phyloP scores from a whole-genome alignment of 352 stramenopile genomes.

The Phytophthora nicotianae region DNA sequence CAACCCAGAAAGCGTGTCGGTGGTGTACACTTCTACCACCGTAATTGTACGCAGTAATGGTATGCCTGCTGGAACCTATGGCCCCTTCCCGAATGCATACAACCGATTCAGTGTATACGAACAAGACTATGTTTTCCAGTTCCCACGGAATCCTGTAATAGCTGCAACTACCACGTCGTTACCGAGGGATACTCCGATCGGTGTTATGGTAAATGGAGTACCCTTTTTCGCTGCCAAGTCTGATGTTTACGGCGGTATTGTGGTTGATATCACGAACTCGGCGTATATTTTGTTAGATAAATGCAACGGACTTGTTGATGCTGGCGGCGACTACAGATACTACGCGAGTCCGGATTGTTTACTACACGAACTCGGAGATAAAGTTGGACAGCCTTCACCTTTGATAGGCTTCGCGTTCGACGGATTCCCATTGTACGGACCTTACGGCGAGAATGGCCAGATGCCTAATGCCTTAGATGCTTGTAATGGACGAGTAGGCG shows the following conservation, averaged over 20 bases:
- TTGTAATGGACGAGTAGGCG: slow-evolving; percentile 67
- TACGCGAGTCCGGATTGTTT: slow-evolving; percentile 75
- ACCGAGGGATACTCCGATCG: slow-evolving; percentile 49
- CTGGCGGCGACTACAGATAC: slow-evolving; percentile 73
- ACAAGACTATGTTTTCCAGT: slow-evolving; percentile 72
- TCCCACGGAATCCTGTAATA: slow-evolving; percentile 51
- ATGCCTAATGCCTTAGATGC: slow-evolving; percentile 60
- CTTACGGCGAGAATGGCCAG: slow-evolving; percentile 51
- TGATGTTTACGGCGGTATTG: slow-evolving; percentile 40
- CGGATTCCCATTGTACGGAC: slow-evolving; percentile 77
- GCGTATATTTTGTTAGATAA: slow-evolving; percentile 63
- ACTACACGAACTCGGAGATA: slow-evolving; percentile 46
- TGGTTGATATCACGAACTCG: slow-evolving; percentile 45
- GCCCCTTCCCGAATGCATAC: slow-evolving; percentile 73
- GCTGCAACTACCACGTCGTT: slow-evolving; percentile 34
- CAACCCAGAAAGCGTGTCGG: slow-evolving; percentile 51
- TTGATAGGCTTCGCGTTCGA: slow-evolving; percentile 78
- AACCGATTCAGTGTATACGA: slow-evolving; percentile 49
- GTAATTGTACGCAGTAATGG: slow-evolving; percentile 68
- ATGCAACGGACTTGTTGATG: slow-evolving; percentile 72
- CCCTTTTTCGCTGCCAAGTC: slow-evolving; percentile 63
- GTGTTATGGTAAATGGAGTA: slow-evolving; percentile 77
- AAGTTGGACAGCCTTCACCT: slow-evolving; percentile 44
- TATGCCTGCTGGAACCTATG: slow-evolving; percentile 54
- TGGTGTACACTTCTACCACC: slow-evolving; percentile 55